A percentile compares a stretch with the other conserved stretches of the same genome.
These are phyloP conservation scores for Fusarium tuaranense DNA, from an alignment of 2,329 filamentous ascomycete genomes.

Conservation along the genomic window DNA sequence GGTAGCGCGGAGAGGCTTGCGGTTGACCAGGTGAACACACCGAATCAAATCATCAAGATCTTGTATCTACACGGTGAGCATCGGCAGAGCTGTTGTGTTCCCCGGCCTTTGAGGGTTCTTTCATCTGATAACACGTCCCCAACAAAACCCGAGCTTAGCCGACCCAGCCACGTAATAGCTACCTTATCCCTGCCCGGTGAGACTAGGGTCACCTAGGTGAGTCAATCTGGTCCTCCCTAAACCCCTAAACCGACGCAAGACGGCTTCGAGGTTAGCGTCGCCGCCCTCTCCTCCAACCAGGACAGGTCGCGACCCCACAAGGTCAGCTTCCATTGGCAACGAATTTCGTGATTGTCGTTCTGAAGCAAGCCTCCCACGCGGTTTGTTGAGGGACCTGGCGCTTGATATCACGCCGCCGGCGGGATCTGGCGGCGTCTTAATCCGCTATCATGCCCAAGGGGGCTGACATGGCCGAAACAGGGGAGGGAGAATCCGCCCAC, in stretches of 20 bases:
- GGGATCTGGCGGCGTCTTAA: slow-evolving; percentile 16
- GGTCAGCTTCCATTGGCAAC: slow-evolving; percentile 23
- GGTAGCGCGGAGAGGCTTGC: slow-evolving; percentile 14
- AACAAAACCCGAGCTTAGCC: slow-evolving; percentile 34
- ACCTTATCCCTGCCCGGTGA: neutral
- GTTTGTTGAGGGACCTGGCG: slow-evolving; percentile 30
- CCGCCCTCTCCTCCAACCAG: slow-evolving; percentile 19
- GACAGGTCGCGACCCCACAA: slow-evolving; percentile 17
- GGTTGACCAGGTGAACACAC: neutral
- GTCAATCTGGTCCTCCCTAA: slow-evolving; percentile 24
- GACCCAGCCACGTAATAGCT: slow-evolving; percentile 23
- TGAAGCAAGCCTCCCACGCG: neutral
- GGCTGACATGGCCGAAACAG: neutral
- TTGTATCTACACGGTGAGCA: neutral
- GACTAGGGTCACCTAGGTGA: slow-evolving; percentile 32
- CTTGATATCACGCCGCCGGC: neutral
- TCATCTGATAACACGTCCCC: slow-evolving; percentile 2
- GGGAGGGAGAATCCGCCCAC: slow-evolving; percentile 8
- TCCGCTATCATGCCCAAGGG: neutral
- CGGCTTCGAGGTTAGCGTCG: slow-evolving; percentile 27
- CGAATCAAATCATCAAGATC: neutral
- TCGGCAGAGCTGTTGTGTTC: neutral
- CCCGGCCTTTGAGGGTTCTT: neutral
- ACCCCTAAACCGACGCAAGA: slow-evolving; percentile 35
- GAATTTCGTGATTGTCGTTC: slow-evolving; percentile 30